A percentile compares a stretch with the other conserved stretches of the same genome.
Conservation (phyloP, 139 green algal genomes). For the Micractinium sp. region DNA sequence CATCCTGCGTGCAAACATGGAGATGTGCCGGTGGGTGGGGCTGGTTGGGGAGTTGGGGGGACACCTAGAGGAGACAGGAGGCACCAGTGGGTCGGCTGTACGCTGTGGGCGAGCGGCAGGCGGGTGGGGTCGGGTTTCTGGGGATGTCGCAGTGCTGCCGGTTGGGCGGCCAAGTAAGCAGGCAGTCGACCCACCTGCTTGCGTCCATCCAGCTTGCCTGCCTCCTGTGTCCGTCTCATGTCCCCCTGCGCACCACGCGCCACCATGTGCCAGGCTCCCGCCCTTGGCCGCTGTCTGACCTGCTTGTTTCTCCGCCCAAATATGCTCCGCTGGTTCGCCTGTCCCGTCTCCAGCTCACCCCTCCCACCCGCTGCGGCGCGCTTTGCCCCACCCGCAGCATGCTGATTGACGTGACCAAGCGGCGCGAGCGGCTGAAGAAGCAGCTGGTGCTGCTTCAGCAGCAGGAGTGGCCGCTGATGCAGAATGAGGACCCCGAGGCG, state of each 20-base stretch:
- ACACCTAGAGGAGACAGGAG: too few relatives aligned
- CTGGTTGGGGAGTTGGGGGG: too few relatives aligned
- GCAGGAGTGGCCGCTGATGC: conserved; percentile 13
- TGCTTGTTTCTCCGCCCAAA: neutral
- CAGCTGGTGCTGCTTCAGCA: neutral
- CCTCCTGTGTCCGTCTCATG: too few relatives aligned
- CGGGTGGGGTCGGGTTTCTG: neutral
- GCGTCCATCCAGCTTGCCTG: too few relatives aligned
- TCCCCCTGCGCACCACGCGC: too few relatives aligned
- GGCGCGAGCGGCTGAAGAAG: conserved; percentile 61
- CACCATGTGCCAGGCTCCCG: neutral
- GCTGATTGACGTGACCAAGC: conserved; percentile 53
- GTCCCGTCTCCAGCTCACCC: neutral
- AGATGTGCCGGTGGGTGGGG: conserved; percentile 44
- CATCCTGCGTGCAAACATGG: conserved; percentile 54
- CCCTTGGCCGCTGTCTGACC: neutral
- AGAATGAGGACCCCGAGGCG: neutral
- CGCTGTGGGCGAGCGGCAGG: neutral
- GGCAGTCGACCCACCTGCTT: too few relatives aligned
- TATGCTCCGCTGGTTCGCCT: neutral
- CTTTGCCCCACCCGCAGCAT: conserved; percentile 20
- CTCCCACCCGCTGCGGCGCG: neutral
- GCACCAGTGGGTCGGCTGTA: too few relatives aligned
- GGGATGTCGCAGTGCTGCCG: neutral
- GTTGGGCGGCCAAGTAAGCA: too few relatives aligned